Evolutionary conservation across 2,329 filamentous ascomycete species (phyloP), one percentile per base, ranked within the genome.

Genomic region (Penicillium brasilianum): DNA sequence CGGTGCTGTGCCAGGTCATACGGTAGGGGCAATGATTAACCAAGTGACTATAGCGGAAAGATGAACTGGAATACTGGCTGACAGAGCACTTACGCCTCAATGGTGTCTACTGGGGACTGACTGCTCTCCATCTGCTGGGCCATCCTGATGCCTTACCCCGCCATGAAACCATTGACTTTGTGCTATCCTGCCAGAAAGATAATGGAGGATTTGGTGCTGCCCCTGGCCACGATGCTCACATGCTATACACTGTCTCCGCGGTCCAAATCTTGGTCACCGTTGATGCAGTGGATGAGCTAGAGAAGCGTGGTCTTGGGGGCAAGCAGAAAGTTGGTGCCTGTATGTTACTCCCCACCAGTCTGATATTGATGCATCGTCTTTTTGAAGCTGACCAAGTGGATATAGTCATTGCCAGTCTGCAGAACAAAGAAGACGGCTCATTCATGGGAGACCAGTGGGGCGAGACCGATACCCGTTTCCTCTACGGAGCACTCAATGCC

Each of bases 371-470:
- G 43, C 39, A 28, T 28, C 8, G 2, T 5, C 2, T 13, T 36
- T 34, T 57, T 20, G 60, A 32, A 28, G 28, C 64, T 48, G 65
- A 62, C 68, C 70, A 68, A 71, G 60, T 43, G 34, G 36, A 57
- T 39, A 32, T 63, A 88, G 92, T 89, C 79, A 93, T 98, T 70
- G 90, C 93, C 64, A 82, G 82, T 64, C 84, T 97, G 55, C 95
- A 99, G 73, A 90, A 97, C 74, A 82, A 81, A 20, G 82, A 90
- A 58, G 92, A 90, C 3, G 95, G 95, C 61, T 95, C 91, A 0
- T 98, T 99, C 77, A 87, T 90, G 57, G 95, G 95, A 53, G 95
- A 99, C 73, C 90, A 96, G 77, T 99, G 93, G 93, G 95, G 95
- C 34, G 95, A 99, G 77, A 89, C 90, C 65, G 95, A 99, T 77